Evolutionary conservation across 2,329 filamentous ascomycete species (phyloP).

Genomic region (Hypoxylon sp.): DNA sequence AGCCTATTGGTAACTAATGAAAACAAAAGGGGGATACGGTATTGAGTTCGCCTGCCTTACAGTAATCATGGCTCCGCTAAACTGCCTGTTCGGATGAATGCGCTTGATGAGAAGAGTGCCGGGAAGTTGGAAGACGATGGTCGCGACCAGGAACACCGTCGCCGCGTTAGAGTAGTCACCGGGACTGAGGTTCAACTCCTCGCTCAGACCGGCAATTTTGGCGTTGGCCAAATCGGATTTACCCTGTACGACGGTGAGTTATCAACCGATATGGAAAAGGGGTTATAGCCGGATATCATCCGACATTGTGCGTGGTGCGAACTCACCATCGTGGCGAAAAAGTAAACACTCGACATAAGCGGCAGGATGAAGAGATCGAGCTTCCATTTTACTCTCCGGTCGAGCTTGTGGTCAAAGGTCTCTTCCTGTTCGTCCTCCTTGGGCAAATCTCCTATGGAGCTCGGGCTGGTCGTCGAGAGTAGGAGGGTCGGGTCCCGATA

Average conservation of each 20-base stretch:
- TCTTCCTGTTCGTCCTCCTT: constrained; percentile 31
- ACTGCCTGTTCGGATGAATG: constrained; percentile 42
- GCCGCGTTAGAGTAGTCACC: constrained; percentile 41
- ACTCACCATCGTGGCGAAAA: constrained; percentile 44
- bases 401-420: constrained; percentile 32
- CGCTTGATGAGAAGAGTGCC: constrained; percentile 44
- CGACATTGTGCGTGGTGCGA: neutral
- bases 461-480: constrained; percentile 10
- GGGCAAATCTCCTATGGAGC: constrained; percentile 14
- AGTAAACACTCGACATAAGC: constrained; percentile 42
- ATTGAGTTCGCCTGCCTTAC: constrained; percentile 26
- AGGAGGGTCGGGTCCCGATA: constrained; percentile 27
- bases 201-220: constrained; percentile 42
- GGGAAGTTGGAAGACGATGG: constrained; percentile 44
- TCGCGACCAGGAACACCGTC: constrained; percentile 39
- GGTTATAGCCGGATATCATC: neutral
- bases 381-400: constrained; percentile 41
- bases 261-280: neutral
- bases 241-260: constrained; percentile 38
- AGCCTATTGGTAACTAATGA: constrained; percentile 7
- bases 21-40: constrained; percentile 1
- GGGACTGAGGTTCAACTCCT: constrained; percentile 39
- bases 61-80: constrained; percentile 40
- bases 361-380: constrained; percentile 45
- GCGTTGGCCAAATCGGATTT: constrained; percentile 46